Conservation (phyloP, 2,329 filamentous ascomycete species). For the Pleomassaria siparia region DNA sequence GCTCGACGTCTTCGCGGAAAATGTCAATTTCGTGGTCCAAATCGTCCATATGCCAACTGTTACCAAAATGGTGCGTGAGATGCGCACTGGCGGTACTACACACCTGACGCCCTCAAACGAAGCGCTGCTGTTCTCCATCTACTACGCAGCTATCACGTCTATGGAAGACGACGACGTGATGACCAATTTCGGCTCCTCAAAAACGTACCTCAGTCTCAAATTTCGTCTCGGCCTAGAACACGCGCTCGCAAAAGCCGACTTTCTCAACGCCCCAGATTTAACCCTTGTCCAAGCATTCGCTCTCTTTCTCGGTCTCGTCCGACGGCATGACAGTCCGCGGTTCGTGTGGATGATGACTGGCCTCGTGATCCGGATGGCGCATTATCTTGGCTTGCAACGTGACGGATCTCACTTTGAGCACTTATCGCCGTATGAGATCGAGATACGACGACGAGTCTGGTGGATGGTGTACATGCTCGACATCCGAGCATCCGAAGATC, state of each 20-base stretch:
- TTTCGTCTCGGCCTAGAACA: constrained; percentile 52
- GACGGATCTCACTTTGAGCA: constrained; percentile 41
- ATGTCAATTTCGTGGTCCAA: constrained; percentile 51
- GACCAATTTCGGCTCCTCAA: constrained; percentile 46
- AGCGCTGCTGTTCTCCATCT: constrained; percentile 59
- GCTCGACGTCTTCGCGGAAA: constrained; percentile 54
- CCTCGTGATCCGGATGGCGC: constrained; percentile 53
- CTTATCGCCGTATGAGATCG: constrained; percentile 28
- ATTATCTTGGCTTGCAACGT: constrained; percentile 59
- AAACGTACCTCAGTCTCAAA: constrained; percentile 47
- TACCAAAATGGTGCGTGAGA: constrained; percentile 41
- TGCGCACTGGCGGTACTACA: constrained; percentile 31
- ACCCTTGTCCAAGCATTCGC: constrained; percentile 15
- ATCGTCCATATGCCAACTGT: constrained; percentile 53
- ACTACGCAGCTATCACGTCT: constrained; percentile 57
- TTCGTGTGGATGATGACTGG: constrained; percentile 22
- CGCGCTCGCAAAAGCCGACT: constrained; percentile 18
- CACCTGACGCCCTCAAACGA: constrained; percentile 49
- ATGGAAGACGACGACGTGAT: constrained; percentile 59
- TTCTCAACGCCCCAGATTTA: constrained; percentile 16
- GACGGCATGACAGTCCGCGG: constrained; percentile 17
- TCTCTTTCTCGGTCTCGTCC: constrained; percentile 16
- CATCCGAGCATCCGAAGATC: constrained; percentile 16
- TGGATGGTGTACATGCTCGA: constrained; percentile 33
- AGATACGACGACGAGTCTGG: constrained; percentile 45